Percentiles rank a stretch among this genome's conserved stretches.
Evolutionary conservation across 371 early-diverging fungal species (phyloP).

Genomic region (Apophysomyces trapeziformis): DNA sequence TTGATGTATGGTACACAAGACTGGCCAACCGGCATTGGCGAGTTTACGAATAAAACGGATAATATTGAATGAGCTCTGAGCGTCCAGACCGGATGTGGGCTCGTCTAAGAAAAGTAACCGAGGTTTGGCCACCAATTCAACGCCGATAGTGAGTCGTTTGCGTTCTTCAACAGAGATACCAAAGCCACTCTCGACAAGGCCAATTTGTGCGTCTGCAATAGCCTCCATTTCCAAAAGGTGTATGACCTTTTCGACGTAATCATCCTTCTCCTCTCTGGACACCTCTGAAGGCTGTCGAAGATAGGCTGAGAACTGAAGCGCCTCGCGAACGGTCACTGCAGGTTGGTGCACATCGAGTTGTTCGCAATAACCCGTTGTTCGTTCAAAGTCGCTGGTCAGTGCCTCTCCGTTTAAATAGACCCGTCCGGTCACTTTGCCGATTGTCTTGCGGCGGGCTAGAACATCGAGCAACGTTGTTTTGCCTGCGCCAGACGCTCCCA

Average conservation of each 20-base stretch:
- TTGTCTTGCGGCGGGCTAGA: slow-evolving; percentile 73
- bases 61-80: slow-evolving; percentile 70
- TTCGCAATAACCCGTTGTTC: slow-evolving; percentile 76
- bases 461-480: slow-evolving; percentile 86
- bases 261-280: slow-evolving; percentile 55
- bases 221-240: slow-evolving; percentile 59
- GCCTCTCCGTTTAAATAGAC: slow-evolving; percentile 60
- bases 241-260: slow-evolving; percentile 67
- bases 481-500: slow-evolving; percentile 85
- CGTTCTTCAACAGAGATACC: slow-evolving; percentile 67
- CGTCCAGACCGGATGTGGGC: slow-evolving; percentile 74
- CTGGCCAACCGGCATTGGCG: slow-evolving; percentile 59
- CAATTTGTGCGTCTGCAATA: slow-evolving; percentile 59
- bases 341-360: slow-evolving; percentile 78
- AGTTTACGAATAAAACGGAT: slow-evolving; percentile 65
- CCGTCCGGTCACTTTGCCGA: slow-evolving; percentile 72
- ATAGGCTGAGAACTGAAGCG: slow-evolving; percentile 67
- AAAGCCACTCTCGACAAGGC: slow-evolving; percentile 41
- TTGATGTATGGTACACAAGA: slow-evolving; percentile 70
- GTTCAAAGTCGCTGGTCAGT: slow-evolving; percentile 56
- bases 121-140: slow-evolving; percentile 76
- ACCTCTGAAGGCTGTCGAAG: slow-evolving; percentile 63
- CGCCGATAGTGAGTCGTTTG: slow-evolving; percentile 66
- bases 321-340: slow-evolving; percentile 60
- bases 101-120: slow-evolving; percentile 82